A percentile compares a stretch with the other conserved stretches of the same genome.
These are phyloP conservation scores for Purshia tridentata DNA, from an alignment of 306 rosid genomes.

Conservation along the genomic window DNA sequence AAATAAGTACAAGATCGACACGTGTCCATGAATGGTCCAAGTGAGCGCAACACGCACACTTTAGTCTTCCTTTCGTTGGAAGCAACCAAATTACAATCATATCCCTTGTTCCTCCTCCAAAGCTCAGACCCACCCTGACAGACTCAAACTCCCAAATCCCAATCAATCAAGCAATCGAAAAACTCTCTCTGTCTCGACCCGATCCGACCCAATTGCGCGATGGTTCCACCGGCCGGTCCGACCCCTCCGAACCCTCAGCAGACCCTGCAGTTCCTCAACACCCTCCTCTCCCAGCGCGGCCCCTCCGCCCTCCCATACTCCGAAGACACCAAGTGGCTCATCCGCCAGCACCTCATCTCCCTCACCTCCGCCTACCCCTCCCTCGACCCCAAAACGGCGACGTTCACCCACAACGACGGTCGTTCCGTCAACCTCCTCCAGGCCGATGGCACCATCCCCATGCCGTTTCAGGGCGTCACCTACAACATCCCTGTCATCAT, in stretches of 20 bases:
- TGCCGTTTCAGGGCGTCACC: constrained; percentile 64
- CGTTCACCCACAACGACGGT: constrained; percentile 92
- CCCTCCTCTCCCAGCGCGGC: constrained; percentile 96
- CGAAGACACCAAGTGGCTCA: constrained; percentile 83
- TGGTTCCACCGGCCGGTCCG: constrained; percentile 1
- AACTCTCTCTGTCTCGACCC: too few species aligned
- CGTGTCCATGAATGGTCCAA: too few species aligned
- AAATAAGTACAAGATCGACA: too few species aligned
- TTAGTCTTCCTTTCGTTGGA: too few species aligned
- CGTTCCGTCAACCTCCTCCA: constrained; percentile 93
- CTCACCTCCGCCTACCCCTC: constrained; percentile 63
- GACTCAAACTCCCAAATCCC: too few species aligned
- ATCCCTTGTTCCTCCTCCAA: too few species aligned
- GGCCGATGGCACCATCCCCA: constrained; percentile 86
- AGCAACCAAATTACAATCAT: too few species aligned
- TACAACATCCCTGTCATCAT: constrained; percentile 87
- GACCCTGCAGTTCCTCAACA: constrained; percentile 65
- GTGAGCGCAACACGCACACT: too few species aligned
- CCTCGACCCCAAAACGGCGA: constrained; percentile 78
- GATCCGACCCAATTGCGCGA: not conserved
- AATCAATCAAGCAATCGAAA: too few species aligned
- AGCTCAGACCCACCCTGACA: too few species aligned
- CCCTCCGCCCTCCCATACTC: constrained; percentile 85
- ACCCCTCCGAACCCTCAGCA: constrained; percentile 37
- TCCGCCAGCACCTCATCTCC: constrained; percentile 79